These are phyloP conservation scores for Tubosaeta brunneosetosa DNA, from an alignment of 768 basidiomycete species.

Conservation along the genomic window DNA sequence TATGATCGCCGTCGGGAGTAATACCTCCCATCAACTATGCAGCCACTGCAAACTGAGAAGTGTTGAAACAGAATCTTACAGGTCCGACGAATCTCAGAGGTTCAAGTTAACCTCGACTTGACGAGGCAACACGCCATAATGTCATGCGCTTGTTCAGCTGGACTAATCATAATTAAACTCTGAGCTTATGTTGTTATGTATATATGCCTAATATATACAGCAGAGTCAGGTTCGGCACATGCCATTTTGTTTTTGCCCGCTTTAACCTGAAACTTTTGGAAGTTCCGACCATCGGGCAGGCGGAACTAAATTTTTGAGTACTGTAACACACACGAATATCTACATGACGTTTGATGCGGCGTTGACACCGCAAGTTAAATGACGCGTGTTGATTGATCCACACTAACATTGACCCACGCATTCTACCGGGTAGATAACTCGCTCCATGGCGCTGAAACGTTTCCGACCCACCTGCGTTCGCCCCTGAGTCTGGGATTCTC, in stretches of 20 bases:
- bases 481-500: conserved; percentile 23
- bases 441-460: conserved; percentile 18
- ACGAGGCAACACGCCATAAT: too few relatives aligned
- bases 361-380: neutral
- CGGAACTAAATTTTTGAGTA: neutral
- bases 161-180: neutral
- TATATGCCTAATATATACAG: neutral
- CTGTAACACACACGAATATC: neutral
- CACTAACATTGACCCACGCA: conserved; percentile 10
- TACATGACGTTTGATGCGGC: conserved; percentile 5
- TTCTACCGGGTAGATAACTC: conserved; percentile 8
- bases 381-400: conserved; percentile 9
- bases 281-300: neutral
- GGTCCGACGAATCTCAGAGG: neutral
- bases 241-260: neutral
- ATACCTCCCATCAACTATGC: neutral
- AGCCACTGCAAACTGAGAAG: neutral
- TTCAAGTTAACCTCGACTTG: neutral
- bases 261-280: neutral
- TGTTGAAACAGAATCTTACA: neutral
- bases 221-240: neutral
- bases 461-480: conserved; percentile 23
- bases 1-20: conserved; percentile 8
- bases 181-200: neutral
- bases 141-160: neutral